A percentile compares a stretch with the other conserved stretches of the same genome.
phyloP scores from a whole-genome alignment of 1,139 yeast species.

The Kazachstania sp. region DNA sequence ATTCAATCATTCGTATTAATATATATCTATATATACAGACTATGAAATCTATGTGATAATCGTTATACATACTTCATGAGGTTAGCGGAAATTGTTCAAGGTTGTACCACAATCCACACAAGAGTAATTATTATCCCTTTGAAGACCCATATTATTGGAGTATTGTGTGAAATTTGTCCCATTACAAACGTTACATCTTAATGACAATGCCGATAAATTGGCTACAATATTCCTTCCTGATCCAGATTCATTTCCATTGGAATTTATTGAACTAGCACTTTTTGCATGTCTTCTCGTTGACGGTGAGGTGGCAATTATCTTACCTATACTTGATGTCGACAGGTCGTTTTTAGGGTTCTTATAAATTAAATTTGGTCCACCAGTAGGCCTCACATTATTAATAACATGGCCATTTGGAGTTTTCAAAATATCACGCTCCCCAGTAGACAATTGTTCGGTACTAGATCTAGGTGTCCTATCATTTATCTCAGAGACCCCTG shows the following conservation, averaged over 20 bases:
- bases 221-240: constrained; percentile 6
- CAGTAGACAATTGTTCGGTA: neutral
- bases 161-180: constrained; percentile 29
- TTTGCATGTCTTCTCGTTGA: constrained; percentile 3
- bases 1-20: no score
- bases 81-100: constrained; percentile 17
- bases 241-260: neutral
- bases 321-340: constrained; percentile 7
- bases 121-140: constrained; percentile 12
- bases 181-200: constrained; percentile 32
- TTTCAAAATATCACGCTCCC: neutral
- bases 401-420: neutral
- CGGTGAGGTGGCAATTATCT: constrained; percentile 7
- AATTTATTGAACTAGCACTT: neutral
- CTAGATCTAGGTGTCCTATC: neutral
- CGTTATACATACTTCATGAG: neutral
- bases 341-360: constrained; percentile 10
- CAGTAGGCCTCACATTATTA: constrained; percentile 10
- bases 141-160: constrained; percentile 5
- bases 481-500: neutral
- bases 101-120: constrained; percentile 23
- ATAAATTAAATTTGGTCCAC: constrained; percentile 15
- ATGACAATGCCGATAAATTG: constrained; percentile 4
- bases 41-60: no score
- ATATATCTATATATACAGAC: no score